Base-by-base conservation (phyloP, 345 rosid genomes). In the Eucalyptus microcorys region DNA sequence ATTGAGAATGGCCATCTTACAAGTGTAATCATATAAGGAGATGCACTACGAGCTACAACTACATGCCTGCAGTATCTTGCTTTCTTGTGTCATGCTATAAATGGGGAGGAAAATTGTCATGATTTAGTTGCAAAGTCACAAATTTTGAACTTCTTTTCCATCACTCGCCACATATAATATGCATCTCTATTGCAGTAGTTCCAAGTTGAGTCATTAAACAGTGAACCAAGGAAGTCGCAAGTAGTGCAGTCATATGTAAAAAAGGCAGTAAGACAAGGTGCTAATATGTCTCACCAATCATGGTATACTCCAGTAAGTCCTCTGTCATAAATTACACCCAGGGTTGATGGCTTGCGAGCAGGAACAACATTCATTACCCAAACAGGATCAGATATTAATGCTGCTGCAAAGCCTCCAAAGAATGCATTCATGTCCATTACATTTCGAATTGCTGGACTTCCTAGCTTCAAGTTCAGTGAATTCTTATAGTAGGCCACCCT, bases 361-460 rank as follows among this genome's bases (percentile, higher is more conserved):
- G 99, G 98, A 91, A 97, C 94, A 76, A 95, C 97, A 94, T 97
- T 98, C 99, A 97, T 96, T 90, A 96, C 98, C 99, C 99, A 98
- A 85, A 96, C 95, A 89, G 97, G 95, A 89, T 97, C 97, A 87
- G 97, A 94, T 87, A 88, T 66, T 83, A 97, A 93, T 68, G 99
- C 96, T 87, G 99, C 98, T 1, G 99, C 98, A 94, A 98, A 97
- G 88, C 99, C 97, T 76, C 99, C 99, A 30, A 98, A 95, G 92
- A 97, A 92, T 30, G 99, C 97, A 88, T 96, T 97, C 99, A 98
- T 97, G 90, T 98, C 99, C 98, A 98, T 95, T 89, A 95, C 89
- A 87, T 98, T 98, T 91, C 98, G 99, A 52, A 95, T 89, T 87
- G 98, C 93, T 57, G 94, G 93, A 93, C 94, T 90, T 89, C 98